A percentile compares a stretch with the other conserved stretches of the same genome.
Evolutionary conservation across 1,139 yeast genomes (phyloP).

Genomic region (Suhomyces ambrosiae): DNA sequence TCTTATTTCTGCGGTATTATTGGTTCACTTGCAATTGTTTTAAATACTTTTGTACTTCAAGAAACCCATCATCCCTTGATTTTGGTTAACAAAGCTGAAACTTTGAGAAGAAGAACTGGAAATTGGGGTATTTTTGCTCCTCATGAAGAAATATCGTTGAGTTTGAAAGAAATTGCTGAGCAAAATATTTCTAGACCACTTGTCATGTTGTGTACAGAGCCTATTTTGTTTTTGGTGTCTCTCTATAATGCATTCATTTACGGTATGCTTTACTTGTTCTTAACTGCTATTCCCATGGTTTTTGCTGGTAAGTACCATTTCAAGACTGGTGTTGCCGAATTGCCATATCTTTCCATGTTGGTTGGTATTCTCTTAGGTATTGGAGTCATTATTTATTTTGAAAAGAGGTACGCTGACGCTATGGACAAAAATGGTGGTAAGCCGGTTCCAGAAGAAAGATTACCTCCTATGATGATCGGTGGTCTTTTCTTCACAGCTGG

Average conservation of each 20-base stretch:
- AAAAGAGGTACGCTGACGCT: conserved; percentile 29
- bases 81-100: conserved; percentile 61
- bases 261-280: conserved; percentile 75
- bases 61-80: conserved; percentile 57
- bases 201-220: conserved; percentile 68
- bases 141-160: conserved; percentile 69
- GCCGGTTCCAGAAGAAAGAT: conserved; percentile 77
- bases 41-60: conserved; percentile 35
- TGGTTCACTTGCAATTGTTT: conserved; percentile 36
- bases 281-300: conserved; percentile 79
- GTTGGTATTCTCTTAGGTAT: conserved; percentile 69
- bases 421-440: conserved; percentile 54
- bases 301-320: conserved; percentile 64
- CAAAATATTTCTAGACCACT: conserved; percentile 74
- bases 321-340: conserved; percentile 54
- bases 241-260: conserved; percentile 82
- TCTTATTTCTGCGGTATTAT: conserved; percentile 55
- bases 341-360: conserved; percentile 63
- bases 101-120: conserved; percentile 55
- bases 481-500: conserved; percentile 73
- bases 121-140: conserved; percentile 87
- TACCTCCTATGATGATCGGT: conserved; percentile 74
- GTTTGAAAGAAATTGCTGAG: conserved; percentile 64
- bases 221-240: conserved; percentile 67
- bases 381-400: conserved; percentile 29